These are phyloP conservation scores for Phytophthora cactorum DNA, from an alignment of 352 stramenopile genomes.

Conservation along the genomic window DNA sequence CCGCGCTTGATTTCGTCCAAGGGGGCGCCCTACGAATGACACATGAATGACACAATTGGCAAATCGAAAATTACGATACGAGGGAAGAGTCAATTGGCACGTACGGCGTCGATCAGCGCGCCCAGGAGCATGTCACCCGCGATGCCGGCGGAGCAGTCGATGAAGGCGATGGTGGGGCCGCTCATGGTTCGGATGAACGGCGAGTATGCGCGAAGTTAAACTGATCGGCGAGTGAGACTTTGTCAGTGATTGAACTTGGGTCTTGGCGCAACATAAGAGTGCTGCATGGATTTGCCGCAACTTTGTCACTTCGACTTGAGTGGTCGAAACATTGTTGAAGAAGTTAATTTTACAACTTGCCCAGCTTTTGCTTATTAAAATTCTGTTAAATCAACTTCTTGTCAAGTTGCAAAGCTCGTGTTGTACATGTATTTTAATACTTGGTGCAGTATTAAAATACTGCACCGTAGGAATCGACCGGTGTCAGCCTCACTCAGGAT, in stretches of 20 bases:
- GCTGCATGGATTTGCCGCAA: conserved; percentile 11
- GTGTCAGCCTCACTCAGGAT: neutral
- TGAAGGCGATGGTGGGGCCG: conserved; percentile 49
- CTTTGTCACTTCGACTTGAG: neutral
- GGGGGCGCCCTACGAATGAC: conserved; percentile 56
- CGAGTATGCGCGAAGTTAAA: conserved; percentile 2
- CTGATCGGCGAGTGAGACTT: conserved; percentile 3
- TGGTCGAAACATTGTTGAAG: neutral
- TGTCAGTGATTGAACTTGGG: conserved; percentile 3
- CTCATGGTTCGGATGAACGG: conserved; percentile 17
- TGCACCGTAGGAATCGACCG: too few species aligned
- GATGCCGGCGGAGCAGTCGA: conserved; percentile 91
- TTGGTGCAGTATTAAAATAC: too few species aligned
- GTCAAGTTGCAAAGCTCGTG: too few species aligned
- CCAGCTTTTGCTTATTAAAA: too few species aligned
- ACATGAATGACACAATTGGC: conserved; percentile 13
- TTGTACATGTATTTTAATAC: too few species aligned
- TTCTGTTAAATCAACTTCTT: too few species aligned
- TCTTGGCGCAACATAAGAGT: conserved; percentile 7
- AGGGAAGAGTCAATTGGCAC: conserved; percentile 5
- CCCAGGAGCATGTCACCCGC: conserved; percentile 93
- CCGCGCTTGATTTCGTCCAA: conserved; percentile 62
- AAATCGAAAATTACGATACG: neutral
- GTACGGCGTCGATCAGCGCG: conserved; percentile 87
- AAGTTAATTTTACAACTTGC: neutral